Percentiles rank a stretch among this genome's conserved stretches.
phyloP scores from a whole-genome alignment of 2,329 filamentous ascomycete genomes.

The Dothideomycetidae sp. region DNA sequence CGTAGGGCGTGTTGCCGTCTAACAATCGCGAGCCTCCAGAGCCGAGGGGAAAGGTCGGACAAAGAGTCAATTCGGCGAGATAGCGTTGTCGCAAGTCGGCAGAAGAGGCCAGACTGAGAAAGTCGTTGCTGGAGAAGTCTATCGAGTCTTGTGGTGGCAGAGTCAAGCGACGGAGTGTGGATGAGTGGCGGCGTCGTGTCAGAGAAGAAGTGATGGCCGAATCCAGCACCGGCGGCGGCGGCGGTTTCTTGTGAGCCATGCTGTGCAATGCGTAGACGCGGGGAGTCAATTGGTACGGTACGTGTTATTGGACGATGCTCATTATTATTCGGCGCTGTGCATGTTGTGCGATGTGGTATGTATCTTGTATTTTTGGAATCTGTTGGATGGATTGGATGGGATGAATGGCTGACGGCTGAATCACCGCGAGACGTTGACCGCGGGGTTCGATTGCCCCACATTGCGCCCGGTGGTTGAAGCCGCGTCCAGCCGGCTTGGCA shows the following conservation, averaged over 20 bases:
- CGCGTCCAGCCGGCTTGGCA: too few relatives aligned
- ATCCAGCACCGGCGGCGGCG: slow-evolving; percentile 12
- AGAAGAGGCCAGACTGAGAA: slow-evolving; percentile 43
- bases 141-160: slow-evolving; percentile 25
- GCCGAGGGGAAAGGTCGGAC: slow-evolving; percentile 32
- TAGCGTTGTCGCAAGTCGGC: slow-evolving; percentile 34
- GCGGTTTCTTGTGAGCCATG: background rate
- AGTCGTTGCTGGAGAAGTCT: slow-evolving; percentile 55
- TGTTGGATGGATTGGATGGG: too few relatives aligned
- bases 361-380: too few relatives aligned
- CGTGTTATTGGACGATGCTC: too few relatives aligned
- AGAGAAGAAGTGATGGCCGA: slow-evolving; percentile 19
- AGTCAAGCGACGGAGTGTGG: slow-evolving; percentile 35
- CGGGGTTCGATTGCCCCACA: too few relatives aligned
- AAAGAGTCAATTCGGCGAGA: slow-evolving; percentile 30
- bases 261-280: too few relatives aligned
- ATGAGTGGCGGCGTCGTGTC: slow-evolving; percentile 28
- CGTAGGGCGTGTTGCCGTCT: slow-evolving; percentile 49
- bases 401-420: too few relatives aligned
- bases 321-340: too few relatives aligned
- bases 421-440: too few relatives aligned
- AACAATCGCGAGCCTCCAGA: slow-evolving; percentile 48
- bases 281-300: too few relatives aligned
- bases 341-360: too few relatives aligned
- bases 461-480: too few relatives aligned